Percentiles rank a stretch among this genome's conserved stretches.
phyloP scores from a whole-genome alignment of 2,329 filamentous ascomycete species.

The Alternaria viburni region DNA sequence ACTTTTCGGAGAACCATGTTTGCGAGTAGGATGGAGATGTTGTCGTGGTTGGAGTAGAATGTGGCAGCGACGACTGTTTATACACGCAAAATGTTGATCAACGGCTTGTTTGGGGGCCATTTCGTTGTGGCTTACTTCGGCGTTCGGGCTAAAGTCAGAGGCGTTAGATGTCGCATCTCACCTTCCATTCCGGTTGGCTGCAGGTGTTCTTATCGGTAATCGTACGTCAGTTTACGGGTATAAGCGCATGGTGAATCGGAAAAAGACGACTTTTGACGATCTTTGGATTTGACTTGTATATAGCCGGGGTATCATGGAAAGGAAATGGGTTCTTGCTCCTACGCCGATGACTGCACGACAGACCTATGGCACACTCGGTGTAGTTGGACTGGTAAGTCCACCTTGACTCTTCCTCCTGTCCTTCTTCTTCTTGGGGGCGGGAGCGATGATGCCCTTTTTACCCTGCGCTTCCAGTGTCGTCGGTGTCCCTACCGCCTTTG shows the following conservation, averaged over 20 bases:
- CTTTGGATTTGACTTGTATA: background rate
- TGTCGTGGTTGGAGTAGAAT: background rate
- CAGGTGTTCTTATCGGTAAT: slow-evolving; percentile 11
- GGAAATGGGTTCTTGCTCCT: background rate
- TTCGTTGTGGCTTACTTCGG: background rate
- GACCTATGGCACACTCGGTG: slow-evolving; percentile 25
- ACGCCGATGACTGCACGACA: background rate
- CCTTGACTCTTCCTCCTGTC: slow-evolving; percentile 50
- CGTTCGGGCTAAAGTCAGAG: background rate
- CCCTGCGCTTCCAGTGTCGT: slow-evolving; percentile 23
- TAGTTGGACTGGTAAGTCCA: slow-evolving; percentile 40
- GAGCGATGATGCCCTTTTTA: slow-evolving; percentile 34
- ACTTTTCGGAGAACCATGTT: background rate
- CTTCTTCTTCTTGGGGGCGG: slow-evolving; percentile 37
- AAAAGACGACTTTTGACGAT: background rate
- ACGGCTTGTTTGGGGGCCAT: background rate
- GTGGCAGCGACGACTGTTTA: background rate
- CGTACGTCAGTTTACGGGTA: slow-evolving; percentile 12
- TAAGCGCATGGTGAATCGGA: background rate
- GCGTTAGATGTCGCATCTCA: background rate
- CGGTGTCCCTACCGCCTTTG: slow-evolving; percentile 30
- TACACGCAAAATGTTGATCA: background rate
- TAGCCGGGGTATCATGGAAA: slow-evolving; percentile 10
- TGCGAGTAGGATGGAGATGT: background rate
- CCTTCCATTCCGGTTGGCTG: background rate